Evolutionary conservation across 192 early-diverging fungal species (phyloP).

Genomic region (Oehlia diaphana): DNA sequence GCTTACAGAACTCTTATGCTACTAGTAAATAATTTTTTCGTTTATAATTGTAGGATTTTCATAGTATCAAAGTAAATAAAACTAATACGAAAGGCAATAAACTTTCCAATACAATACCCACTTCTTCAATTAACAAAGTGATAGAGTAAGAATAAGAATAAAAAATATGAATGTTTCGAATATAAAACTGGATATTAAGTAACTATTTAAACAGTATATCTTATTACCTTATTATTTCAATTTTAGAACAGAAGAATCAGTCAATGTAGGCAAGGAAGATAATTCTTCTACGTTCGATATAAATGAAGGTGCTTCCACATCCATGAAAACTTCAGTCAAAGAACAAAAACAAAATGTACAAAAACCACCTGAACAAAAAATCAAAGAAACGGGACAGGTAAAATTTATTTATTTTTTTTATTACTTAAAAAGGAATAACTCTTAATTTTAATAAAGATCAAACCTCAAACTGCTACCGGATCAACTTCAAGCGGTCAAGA

Average conservation of each 20-base stretch:
- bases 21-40: neutral
- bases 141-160: neutral
- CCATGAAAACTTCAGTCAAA: neutral
- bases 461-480: neutral
- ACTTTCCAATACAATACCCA: neutral
- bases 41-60: neutral
- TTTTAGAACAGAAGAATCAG: neutral
- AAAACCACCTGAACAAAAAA: neutral
- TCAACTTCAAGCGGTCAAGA: neutral
- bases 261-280: neutral
- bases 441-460: neutral
- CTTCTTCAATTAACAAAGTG: neutral
- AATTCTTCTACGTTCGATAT: neutral
- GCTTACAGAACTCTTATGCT: neutral
- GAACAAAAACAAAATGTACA: neutral
- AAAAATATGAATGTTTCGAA: neutral
- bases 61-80: conserved; percentile 23
- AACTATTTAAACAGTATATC: too few relatives aligned
- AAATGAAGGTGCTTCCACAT: neutral
- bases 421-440: too few relatives aligned
- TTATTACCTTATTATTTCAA: neutral
- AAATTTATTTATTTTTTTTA: neutral
- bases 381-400: neutral
- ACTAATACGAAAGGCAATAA: neutral
- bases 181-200: neutral